Evolutionary conservation across 2,329 filamentous ascomycete species (phyloP), one percentile per base, ranked within the genome.

Genomic region (Talaromyces sp.): DNA sequence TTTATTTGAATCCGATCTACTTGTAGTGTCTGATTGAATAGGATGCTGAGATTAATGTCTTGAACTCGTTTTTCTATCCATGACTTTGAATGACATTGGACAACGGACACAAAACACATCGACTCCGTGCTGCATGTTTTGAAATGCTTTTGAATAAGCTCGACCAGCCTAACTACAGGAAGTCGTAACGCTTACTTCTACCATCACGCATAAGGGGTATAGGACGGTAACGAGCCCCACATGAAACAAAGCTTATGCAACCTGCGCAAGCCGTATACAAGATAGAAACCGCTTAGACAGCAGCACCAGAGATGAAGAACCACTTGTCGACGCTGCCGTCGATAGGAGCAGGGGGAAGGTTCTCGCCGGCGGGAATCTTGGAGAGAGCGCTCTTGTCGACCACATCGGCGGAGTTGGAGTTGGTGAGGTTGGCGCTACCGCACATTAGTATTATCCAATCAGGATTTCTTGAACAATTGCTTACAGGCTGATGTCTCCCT

Each of bases 301-400:
- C 92, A 77, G 95, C 95, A 81, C 95, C 95, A 80, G 93, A 97
- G 82, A 99, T 99, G 88, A 98, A 99, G 90, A 99, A 99, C 95
- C 95, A 99, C 89, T 99, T 99, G 88, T 99, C 95, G 77, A 98
- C 97, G 82, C 90, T 96, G 78, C 88, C 87, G 78, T 99, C 95
- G 74, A 99, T 97, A 76, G 94, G 93, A 70, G 90, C 94, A 67
- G 95, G 88, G 64, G 86, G 79, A 66, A 96, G 84, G 75, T 96
- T 89, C 87, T 97, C 86, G 82, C 91, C 84, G 69, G 86, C 76
- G 67, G 93, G 92, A 71, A 99, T 88, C 76, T 87, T 88, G 69
- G 89, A 88, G 69, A 96, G 85, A 81, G 90, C 85, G 75, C 85
- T 83, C 69, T 87, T 80, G 69, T 88, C 84, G 74, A 91, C 85